Conservation (phyloP, 1,284 basidiomycete species). For the Ustilago curta region DNA sequence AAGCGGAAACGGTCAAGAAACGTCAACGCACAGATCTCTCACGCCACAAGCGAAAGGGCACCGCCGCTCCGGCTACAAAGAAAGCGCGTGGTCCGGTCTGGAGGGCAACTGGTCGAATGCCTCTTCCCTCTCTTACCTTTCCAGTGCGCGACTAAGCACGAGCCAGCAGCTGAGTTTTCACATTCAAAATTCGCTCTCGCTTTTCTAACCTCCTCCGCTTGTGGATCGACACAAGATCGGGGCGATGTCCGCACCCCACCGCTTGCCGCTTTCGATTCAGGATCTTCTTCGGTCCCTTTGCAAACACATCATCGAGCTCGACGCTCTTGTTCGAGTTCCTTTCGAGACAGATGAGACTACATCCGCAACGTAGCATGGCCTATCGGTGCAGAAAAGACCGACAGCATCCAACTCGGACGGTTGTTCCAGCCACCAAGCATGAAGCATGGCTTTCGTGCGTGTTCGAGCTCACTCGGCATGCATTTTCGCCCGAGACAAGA, state of each 20-base stretch:
- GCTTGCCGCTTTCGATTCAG: neutral
- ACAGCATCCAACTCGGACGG: neutral
- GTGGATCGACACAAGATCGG: constrained; percentile 1
- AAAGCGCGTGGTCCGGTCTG: neutral
- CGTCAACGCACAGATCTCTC: neutral
- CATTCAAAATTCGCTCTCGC: neutral
- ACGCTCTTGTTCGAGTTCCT: neutral
- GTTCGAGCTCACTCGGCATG: neutral
- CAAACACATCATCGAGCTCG: neutral
- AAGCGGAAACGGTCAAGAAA: neutral
- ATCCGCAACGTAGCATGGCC: neutral
- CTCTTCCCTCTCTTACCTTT: neutral
- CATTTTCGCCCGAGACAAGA: constrained; percentile 3
- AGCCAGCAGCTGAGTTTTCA: neutral
- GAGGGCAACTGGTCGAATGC: neutral
- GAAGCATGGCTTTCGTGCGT: constrained; percentile 1
- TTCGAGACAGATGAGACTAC: neutral
- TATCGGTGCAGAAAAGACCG: neutral
- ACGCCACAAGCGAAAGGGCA: neutral
- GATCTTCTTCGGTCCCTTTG: neutral
- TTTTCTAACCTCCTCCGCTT: too few species aligned
- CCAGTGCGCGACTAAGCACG: constrained; percentile 1
- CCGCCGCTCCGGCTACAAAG: neutral
- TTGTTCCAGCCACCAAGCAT: neutral
- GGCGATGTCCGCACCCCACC: neutral